Conservation (phyloP, 441 rosid species). For the Syzygium syzygioides region DNA sequence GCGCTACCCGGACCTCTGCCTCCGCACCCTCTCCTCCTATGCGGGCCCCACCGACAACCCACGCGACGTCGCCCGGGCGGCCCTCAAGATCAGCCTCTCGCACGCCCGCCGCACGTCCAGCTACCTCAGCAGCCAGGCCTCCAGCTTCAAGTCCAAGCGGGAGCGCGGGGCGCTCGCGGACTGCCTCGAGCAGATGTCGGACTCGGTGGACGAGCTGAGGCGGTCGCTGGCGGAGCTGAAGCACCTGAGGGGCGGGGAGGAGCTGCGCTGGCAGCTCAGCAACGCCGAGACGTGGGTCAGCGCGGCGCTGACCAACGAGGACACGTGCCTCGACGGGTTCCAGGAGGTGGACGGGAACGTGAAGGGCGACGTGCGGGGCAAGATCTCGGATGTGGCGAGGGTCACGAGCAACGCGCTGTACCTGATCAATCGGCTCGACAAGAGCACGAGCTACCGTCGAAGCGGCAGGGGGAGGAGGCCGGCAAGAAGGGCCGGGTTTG, state of each 20-base stretch:
- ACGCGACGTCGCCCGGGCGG: conserved; percentile 57
- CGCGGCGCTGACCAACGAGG: conserved; percentile 67
- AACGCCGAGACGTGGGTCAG: conserved; percentile 85
- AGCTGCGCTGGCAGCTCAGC: conserved; percentile 55
- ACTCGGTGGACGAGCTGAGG: conserved; percentile 61
- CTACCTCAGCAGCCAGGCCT: conserved; percentile 21
- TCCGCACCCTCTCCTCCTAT: conserved; percentile 61
- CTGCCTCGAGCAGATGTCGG: conserved; percentile 61
- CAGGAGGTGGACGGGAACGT: conserved; percentile 28
- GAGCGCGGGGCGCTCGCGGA: conserved; percentile 42
- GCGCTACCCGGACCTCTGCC: conserved; percentile 56
- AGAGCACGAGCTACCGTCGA: conserved; percentile 25
- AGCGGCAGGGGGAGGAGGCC: conserved; percentile 4
- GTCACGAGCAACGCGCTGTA: conserved; percentile 80
- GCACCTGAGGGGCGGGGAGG: conserved; percentile 36
- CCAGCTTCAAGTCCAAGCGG: conserved; percentile 6
- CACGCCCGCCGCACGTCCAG: conserved; percentile 28
- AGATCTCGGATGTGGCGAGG: conserved; percentile 51
- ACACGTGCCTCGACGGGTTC: conserved; percentile 84
- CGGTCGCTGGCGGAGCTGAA: conserved; percentile 42
- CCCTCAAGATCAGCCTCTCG: conserved; percentile 52
- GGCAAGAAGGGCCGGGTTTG: background rate
- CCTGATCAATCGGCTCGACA: conserved; percentile 56
- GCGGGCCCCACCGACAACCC: conserved; percentile 49
- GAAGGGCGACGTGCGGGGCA: conserved; percentile 33